Evolutionary conservation across 768 basidiomycete species (phyloP), one percentile per base, ranked within the genome.

Genomic region (Leccinum rimulosum): DNA sequence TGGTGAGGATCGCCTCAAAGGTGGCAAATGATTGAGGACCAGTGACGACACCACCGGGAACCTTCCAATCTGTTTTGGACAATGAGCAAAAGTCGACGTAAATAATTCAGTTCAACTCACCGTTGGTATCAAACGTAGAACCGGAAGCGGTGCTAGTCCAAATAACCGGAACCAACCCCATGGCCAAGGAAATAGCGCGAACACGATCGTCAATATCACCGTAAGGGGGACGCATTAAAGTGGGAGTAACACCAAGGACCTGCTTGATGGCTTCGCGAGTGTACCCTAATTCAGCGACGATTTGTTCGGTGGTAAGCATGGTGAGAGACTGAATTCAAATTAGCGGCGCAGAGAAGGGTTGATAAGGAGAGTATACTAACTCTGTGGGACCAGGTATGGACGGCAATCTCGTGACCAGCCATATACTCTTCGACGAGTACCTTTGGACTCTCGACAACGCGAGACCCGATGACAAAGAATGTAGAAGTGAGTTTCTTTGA

Each of bases 201-300:
- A 98, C 94, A 66, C 95, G 93, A 75, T 93, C 89, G 71, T 98
- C 95, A 30, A 93, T 89, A 67, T 93, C 91, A 66, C 91, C 91
- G 62, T 80, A 92, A 47, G 91, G 91, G 45, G 91, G 86, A 58
- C 91, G 84, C 89, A 89, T 89, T 5, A 83, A 83, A 9, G 81
- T 87, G 0, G 91, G 91, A 1, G 89, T 88, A 28, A 92, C 86
- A 63, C 89, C 89, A 58, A 89, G 75, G 22, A 89, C 82, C 2
- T 69, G 70, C 74, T 89, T 86, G 77, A 98, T 95, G 54, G 87
- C 85, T 73, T 91, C 85, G 56, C 88, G 88, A 55, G 93, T 89
- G 89, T 91, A 98, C 53, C 93, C 95, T 38, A 98, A 79, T 75
- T 98, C 95, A 22, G 94, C 95, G 15, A 98, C 93, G 54, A 96